Evolutionary conservation across 805 yeast species (phyloP), one percentile per base, ranked within the genome.

Genomic region (Candida koratica): DNA sequence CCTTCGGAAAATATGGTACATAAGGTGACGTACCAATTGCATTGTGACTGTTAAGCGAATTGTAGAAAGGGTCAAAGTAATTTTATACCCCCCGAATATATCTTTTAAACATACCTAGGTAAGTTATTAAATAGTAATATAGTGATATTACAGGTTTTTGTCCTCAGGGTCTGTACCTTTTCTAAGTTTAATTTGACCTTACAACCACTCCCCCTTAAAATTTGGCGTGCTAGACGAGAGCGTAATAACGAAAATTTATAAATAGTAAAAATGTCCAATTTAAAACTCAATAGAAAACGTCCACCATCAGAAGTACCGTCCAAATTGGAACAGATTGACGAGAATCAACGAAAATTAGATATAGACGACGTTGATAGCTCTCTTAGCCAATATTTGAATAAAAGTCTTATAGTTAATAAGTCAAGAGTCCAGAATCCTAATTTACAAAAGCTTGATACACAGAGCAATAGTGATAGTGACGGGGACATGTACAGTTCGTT

Each of bases 351-450:
- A 12, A 29, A 34, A 9, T 29, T 36, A 24, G 39, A 30, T 12
- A 32, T 39, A 12, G 23, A 19, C 12, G 20, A 35, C 17, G 29
- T 28, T 16, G 32, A 17, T 8, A 24, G 34, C 14, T 43, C 41
- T 27, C 45, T 51, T 17, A 50, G 51, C 29, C 41, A 51, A 7
- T 52, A 49, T 31, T 43, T 53, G 17, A 43, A 44, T 23, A 42
- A 47, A 32, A 51, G 56, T 5, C 54, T 58, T 19, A 48, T 51
- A 17, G 44, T 54, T 23, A 40, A 31, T 32, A 45, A 46, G 19
- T 52, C 48, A 29, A 39, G 60, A 39, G 36, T 36, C n/a, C 51
- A 47, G 15, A 53, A 55, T 39, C 60, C 60, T 11, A 55, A 55
- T 38, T 39, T 55, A n/a, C 56, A 48, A 13, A 55, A 56, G 1